These are phyloP conservation scores for Ogataea paraovalis DNA, from an alignment of 805 yeast species.

Conservation along the genomic window DNA sequence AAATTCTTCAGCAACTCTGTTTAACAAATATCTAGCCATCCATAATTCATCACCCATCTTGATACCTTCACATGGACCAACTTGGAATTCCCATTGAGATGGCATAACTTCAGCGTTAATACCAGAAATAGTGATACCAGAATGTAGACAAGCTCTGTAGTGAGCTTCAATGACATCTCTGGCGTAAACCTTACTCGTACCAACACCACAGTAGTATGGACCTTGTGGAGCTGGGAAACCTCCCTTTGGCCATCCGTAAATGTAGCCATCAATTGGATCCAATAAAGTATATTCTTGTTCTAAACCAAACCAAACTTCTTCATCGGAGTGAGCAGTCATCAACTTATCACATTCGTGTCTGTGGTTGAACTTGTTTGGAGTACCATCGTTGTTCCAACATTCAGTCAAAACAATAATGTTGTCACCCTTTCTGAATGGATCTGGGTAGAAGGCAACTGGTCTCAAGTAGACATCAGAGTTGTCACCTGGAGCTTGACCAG, in stretches of 20 bases:
- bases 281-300: slow-evolving; percentile 98
- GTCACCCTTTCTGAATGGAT: slow-evolving; percentile 97
- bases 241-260: slow-evolving; percentile 99
- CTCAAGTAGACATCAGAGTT: slow-evolving; percentile 93
- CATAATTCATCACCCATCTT: slow-evolving; percentile 96
- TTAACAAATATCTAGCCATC: slow-evolving; percentile 89
- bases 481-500: slow-evolving; percentile 97
- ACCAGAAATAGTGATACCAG: slow-evolving; percentile 90
- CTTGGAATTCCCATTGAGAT: slow-evolving; percentile 99
- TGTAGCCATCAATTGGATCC: slow-evolving; percentile 76
- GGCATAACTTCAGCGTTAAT: slow-evolving; percentile 99
- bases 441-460: slow-evolving; percentile 93
- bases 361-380: slow-evolving; percentile 98
- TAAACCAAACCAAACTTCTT: slow-evolving; percentile 93
- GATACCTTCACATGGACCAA: slow-evolving; percentile 96
- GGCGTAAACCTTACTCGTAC: slow-evolving; percentile 96
- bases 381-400: slow-evolving; percentile 98
- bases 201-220: slow-evolving; percentile 99
- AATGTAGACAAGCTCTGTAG: slow-evolving; percentile 94
- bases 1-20: slow-evolving; percentile 97
- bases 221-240: slow-evolving; percentile 99
- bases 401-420: slow-evolving; percentile 92
- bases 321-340: slow-evolving; percentile 84
- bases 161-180: slow-evolving; percentile 99
- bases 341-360: slow-evolving; percentile 95